A percentile compares a stretch with the other conserved stretches of the same genome.
Evolutionary conservation across 208 protist species (phyloP).

Genomic region (Trichomonas gallinae): DNA sequence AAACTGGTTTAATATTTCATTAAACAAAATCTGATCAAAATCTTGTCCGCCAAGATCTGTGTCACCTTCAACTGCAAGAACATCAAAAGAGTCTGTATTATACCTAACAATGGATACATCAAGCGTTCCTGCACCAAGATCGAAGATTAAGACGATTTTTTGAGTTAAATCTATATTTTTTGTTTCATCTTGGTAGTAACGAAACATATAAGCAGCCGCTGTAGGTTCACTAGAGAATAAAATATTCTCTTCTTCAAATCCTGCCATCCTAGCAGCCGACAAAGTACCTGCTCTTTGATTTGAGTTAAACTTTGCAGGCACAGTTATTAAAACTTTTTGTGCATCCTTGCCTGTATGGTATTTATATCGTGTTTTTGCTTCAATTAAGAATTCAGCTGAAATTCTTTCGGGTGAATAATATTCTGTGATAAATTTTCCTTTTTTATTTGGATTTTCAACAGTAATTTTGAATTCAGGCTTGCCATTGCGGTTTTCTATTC

Average conservation of each 20-base stretch:
- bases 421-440: neutral
- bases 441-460: neutral
- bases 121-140: conserved; percentile 53
- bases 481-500: neutral
- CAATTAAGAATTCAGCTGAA: neutral
- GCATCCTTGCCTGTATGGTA: neutral
- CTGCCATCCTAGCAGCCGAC: neutral
- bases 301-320: neutral
- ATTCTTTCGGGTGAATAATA: neutral
- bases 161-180: neutral
- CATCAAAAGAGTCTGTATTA: conserved; percentile 85
- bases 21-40: conserved; percentile 77
- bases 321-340: neutral
- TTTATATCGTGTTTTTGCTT: neutral
- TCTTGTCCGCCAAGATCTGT: conserved; percentile 84
- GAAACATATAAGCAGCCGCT: neutral
- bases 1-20: conserved; percentile 50
- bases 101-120: conserved; percentile 91
- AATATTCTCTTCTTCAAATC: neutral
- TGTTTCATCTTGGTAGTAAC: neutral
- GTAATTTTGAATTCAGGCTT: neutral
- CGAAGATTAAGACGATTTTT: conserved; percentile 81
- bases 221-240: neutral
- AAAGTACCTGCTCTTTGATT: neutral
- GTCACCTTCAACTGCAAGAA: conserved; percentile 71